Conservation (phyloP, 2,329 filamentous ascomycete genomes). For the Aspergillus luchuensis region DNA sequence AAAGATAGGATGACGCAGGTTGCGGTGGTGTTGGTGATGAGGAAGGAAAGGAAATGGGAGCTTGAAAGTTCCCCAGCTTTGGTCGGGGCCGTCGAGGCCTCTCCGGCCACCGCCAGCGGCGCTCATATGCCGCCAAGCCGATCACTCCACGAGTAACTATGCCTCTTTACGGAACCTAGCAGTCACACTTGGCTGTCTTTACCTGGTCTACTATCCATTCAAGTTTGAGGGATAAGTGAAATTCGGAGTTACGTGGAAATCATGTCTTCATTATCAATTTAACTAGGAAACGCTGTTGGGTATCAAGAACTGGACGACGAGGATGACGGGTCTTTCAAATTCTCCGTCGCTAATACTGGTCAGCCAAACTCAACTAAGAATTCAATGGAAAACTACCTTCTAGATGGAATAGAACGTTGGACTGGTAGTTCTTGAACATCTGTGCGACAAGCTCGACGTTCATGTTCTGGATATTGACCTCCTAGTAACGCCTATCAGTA, state of each 20-base stretch:
- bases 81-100: conserved; percentile 17
- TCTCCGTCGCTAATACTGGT: conserved; percentile 69
- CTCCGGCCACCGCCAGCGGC: conserved; percentile 18
- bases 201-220: neutral
- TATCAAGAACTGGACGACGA: conserved; percentile 40
- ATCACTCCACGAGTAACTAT: conserved; percentile 2
- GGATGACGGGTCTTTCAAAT: conserved; percentile 73
- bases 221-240: neutral
- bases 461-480: conserved; percentile 99
- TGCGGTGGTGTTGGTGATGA: conserved; percentile 7
- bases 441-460: conserved; percentile 96
- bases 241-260: neutral
- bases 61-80: conserved; percentile 18
- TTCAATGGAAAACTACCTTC: conserved; percentile 66
- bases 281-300: neutral
- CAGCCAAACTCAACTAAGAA: neutral
- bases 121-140: conserved; percentile 25
- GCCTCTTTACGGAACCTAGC: neutral
- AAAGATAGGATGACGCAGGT: neutral
- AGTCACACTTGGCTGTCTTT: neutral
- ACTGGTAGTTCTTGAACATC: conserved; percentile 99
- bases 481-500: conserved; percentile 54
- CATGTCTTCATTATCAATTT: neutral
- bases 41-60: conserved; percentile 8
- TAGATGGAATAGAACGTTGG: conserved; percentile 93